Conservation (phyloP, 2,329 filamentous ascomycete species). For the Clonostachys rhizophaga region DNA sequence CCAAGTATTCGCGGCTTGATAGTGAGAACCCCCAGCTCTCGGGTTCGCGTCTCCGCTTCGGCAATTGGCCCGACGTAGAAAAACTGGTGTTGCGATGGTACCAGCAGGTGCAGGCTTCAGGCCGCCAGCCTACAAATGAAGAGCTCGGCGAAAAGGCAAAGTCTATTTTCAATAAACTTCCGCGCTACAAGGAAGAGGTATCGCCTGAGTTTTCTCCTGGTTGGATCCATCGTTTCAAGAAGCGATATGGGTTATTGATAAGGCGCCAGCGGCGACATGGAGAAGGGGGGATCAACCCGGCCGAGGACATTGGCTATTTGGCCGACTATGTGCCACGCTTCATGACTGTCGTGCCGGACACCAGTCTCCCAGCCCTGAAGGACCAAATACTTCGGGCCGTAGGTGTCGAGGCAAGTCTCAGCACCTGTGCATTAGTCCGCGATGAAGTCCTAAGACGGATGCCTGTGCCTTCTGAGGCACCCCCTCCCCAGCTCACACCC, state of each 20-base stretch:
- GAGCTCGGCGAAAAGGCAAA: constrained; percentile 60
- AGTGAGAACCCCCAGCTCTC: constrained; percentile 54
- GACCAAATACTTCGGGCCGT: constrained; percentile 52
- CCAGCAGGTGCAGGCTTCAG: constrained; percentile 43
- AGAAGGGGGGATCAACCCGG: constrained; percentile 38
- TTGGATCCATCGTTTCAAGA: constrained; percentile 63
- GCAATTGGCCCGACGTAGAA: constrained; percentile 61
- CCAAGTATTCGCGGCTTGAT: constrained; percentile 58
- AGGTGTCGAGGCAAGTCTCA: constrained; percentile 48
- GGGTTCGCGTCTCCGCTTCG: constrained; percentile 57
- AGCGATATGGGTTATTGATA: constrained; percentile 54
- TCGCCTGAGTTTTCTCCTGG: constrained; percentile 58
- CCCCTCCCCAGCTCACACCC: constrained; percentile 13
- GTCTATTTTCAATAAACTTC: constrained; percentile 50
- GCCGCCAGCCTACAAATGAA: constrained; percentile 57
- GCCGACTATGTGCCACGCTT: constrained; percentile 55
- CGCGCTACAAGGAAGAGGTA: constrained; percentile 55
- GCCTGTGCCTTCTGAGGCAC: constrained; percentile 11
- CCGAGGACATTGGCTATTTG: constrained; percentile 55
- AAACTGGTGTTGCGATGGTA: constrained; percentile 53
- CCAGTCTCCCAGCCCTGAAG: constrained; percentile 53
- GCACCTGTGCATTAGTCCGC: constrained; percentile 50
- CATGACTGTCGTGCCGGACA: constrained; percentile 53
- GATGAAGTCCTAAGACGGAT: constrained; percentile 48
- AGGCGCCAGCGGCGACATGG: constrained; percentile 50